These are phyloP conservation scores for Helicocarpus griseus DNA, from an alignment of 2,329 filamentous ascomycete genomes.

Conservation along the genomic window DNA sequence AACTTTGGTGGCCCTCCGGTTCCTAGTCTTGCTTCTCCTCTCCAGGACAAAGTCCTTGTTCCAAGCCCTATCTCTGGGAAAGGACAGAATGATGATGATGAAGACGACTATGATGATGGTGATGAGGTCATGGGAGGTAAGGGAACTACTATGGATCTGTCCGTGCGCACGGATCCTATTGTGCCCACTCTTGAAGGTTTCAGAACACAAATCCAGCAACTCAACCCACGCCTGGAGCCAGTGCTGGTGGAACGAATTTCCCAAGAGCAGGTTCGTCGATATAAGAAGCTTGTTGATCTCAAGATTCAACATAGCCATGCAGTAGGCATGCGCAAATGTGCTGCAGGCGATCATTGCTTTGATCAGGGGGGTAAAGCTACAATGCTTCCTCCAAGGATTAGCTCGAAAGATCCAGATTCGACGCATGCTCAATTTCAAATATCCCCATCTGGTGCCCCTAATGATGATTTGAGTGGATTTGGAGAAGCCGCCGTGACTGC, in stretches of 20 bases:
- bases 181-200: constrained; percentile 68
- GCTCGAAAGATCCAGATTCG: constrained; percentile 48
- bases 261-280: constrained; percentile 68
- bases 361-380: constrained; percentile 57
- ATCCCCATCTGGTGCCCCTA: constrained; percentile 45
- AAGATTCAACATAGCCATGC: constrained; percentile 60
- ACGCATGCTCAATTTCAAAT: constrained; percentile 46
- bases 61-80: constrained; percentile 12
- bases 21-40: constrained; percentile 43
- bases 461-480: constrained; percentile 56
- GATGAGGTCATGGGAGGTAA: constrained; percentile 47
- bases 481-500: constrained; percentile 59
- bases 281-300: constrained; percentile 63
- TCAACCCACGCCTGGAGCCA: constrained; percentile 63
- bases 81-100: constrained; percentile 29
- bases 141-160: constrained; percentile 52
- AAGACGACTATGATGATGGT: constrained; percentile 44
- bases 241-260: constrained; percentile 72
- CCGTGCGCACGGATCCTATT: constrained; percentile 56
- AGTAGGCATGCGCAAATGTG: constrained; percentile 49
- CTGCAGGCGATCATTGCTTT: constrained; percentile 54
- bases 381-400: constrained; percentile 47
- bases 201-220: constrained; percentile 57
- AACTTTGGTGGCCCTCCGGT: constrained; percentile 50
- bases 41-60: constrained; percentile 20